Evolutionary conservation across 2,329 filamentous ascomycete species (phyloP), one percentile per base, ranked within the genome.

Genomic region (Curvularia sp.): DNA sequence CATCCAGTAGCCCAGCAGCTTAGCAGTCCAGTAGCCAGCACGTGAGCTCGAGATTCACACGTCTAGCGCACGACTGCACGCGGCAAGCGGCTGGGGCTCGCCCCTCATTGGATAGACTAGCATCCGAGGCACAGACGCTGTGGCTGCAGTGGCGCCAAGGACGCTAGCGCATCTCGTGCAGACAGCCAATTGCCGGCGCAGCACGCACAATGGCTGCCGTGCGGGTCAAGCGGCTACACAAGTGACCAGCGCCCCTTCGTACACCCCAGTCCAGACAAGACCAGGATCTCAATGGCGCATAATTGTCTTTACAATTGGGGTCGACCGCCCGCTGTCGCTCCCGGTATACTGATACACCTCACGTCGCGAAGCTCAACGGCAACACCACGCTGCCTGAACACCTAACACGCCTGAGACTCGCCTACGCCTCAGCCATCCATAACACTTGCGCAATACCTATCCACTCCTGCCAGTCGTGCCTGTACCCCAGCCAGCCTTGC

Each of bases 261-360:
- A 58, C 57, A 39, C 57, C 61, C 61, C 61, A 55, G 57, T 55
- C 34, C 39, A 30, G 28, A 21, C 39, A 47, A 19, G 21, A 32
- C 36, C 43, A 21, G 49, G 43, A 45, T 43, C n/a, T 3, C 13
- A 46, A 46, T 59, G 59, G 69, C 68, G 74, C 74, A 76, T 76
- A 69, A 75, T 67, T 57, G 57, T 54, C 63, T 69, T 54, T 74
- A 71, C 72, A 70, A 71, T 72, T 75, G 69, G 65, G 64, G 69
- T 55, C 60, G 49, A 58, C 58, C 45, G 60, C 64, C 61, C 69
- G 66, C 72, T 68, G 66, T 67, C 64, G 60, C 67, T 64, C 64
- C 52, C 36, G 43, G 45, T 48, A 53, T 64, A 66, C 71, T 76
- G 73, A 75, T 63, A 76, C 74, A 68, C 68, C 65, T 69, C 63